These are phyloP conservation scores for Ochromonas danica DNA, from an alignment of 108 stramenopile species.

Conservation along the genomic window DNA sequence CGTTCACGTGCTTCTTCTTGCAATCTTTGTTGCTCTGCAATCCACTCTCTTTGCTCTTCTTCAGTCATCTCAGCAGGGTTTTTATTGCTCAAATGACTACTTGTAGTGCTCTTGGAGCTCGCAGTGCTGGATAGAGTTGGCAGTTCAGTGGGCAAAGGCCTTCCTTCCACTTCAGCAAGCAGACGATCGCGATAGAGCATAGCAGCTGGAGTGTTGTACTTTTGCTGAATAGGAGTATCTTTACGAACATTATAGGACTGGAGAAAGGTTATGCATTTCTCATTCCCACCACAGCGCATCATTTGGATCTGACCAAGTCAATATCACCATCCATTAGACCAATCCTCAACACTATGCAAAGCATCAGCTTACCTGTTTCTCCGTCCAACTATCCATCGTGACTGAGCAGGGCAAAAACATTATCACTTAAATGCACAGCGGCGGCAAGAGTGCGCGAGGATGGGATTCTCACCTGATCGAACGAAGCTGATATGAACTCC, in stretches of 20 bases:
- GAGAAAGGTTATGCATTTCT: constrained; percentile 8
- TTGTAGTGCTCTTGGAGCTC: too few species aligned
- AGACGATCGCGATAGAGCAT: neutral
- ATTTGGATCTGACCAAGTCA: neutral
- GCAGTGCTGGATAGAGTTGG: neutral
- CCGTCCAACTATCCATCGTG: constrained; percentile 23
- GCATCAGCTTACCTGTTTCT: constrained; percentile 2
- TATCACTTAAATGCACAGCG: too few species aligned
- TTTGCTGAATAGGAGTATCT: neutral
- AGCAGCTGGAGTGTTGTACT: constrained; percentile 3
- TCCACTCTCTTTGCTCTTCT: neutral
- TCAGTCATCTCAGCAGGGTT: neutral
- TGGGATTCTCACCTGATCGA: constrained; percentile 56
- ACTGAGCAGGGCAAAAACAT: neutral
- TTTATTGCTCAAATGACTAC: too few species aligned
- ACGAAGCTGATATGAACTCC: constrained; percentile 98
- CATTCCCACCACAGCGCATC: neutral
- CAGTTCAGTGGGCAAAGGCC: neutral
- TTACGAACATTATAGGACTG: neutral
- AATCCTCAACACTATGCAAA: too few species aligned
- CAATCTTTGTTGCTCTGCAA: neutral
- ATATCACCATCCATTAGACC: too few species aligned
- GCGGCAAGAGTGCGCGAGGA: too few species aligned
- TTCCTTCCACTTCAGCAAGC: constrained; percentile 22
- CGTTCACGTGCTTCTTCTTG: constrained; percentile 1